Evolutionary conservation across 805 yeast species (phyloP).

Genomic region (Jamesozyma lodderae): DNA sequence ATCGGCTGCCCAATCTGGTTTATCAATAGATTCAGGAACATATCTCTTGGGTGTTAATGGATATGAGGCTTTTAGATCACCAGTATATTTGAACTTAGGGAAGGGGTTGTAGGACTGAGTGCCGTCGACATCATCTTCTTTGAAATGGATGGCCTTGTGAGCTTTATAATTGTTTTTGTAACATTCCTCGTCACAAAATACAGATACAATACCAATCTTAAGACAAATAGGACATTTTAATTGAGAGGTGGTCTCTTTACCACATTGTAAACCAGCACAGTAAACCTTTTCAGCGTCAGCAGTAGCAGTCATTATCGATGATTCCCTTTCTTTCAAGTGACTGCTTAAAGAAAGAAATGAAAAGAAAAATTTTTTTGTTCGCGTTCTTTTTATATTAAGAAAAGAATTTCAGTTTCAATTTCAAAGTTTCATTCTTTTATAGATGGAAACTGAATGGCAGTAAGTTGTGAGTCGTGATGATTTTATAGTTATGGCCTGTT

Average conservation of each 20-base stretch:
- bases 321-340: background rate
- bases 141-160: slow-evolving; percentile 70
- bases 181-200: slow-evolving; percentile 79
- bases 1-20: slow-evolving; percentile 75
- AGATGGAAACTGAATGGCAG: no score
- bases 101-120: slow-evolving; percentile 70
- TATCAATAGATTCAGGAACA: slow-evolving; percentile 60
- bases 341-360: no score
- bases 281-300: slow-evolving; percentile 7
- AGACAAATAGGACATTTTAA: slow-evolving; percentile 90
- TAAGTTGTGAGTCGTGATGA: no score
- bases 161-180: slow-evolving; percentile 61
- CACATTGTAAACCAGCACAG: slow-evolving; percentile 80
- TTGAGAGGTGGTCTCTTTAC: slow-evolving; percentile 63
- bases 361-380: no score
- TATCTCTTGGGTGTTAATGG: slow-evolving; percentile 68
- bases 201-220: slow-evolving; percentile 51
- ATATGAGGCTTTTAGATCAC: slow-evolving; percentile 65
- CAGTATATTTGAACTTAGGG: slow-evolving; percentile 68
- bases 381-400: no score
- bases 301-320: slow-evolving; percentile 1
- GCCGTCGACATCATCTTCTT: slow-evolving; percentile 36
- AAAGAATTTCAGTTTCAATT: no score
- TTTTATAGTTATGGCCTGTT: no score
- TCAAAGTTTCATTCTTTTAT: no score